Evolutionary conservation across 495 filamentous ascomycete genomes (phyloP), one percentile per base, ranked within the genome.

Genomic region (Aspergillus coremiiformis): DNA sequence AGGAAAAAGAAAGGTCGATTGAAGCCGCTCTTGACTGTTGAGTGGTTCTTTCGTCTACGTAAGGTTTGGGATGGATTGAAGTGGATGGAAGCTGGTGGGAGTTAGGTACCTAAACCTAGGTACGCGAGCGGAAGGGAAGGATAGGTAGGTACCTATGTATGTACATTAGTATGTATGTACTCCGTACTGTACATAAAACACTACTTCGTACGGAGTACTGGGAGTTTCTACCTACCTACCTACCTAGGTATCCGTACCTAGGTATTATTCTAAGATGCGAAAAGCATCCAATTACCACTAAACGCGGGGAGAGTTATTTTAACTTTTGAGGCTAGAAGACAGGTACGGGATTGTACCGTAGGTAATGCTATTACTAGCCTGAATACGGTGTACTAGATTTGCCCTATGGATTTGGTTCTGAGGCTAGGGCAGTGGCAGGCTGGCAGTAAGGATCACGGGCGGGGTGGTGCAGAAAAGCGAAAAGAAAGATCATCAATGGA

Each of bases 361-460:
- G n/a, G 37, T 41, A 41, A 20, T 41, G 21, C 14, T 41, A 21
- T 41, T 44, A 29, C 24, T 23, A 44, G 21, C 10, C 11, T 24
- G 4, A 44, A n/a, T 44, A 44, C n/a, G n/a, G 21, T 29, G 42
- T 5, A 44, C 1, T n/a, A 5, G n/a, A 33, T 35, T 10, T 19
- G 45, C 47, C 21, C 20, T 39, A 32, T 17, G 19, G 24, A 39
- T 22, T 21, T 22, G 10, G 26, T 27, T 20, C 42, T 52, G 52
- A 53, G 53, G 53, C 47, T 55, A 48, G 49, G 44, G 49, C 27
- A 47, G 59, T 58, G 53, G 59, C 59, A 59, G 59, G 58, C n/a
- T n/a, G n/a, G n/a, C n/a, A n/a, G n/a, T n/a, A n/a, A 55, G 48
- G 44, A 27, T n/a, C 32, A 19, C 42, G 33, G 46, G 39, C 46